A percentile compares a stretch with the other conserved stretches of the same genome.
phyloP scores from a whole-genome alignment of 345 rosid species.

The Luvunga scandens region DNA sequence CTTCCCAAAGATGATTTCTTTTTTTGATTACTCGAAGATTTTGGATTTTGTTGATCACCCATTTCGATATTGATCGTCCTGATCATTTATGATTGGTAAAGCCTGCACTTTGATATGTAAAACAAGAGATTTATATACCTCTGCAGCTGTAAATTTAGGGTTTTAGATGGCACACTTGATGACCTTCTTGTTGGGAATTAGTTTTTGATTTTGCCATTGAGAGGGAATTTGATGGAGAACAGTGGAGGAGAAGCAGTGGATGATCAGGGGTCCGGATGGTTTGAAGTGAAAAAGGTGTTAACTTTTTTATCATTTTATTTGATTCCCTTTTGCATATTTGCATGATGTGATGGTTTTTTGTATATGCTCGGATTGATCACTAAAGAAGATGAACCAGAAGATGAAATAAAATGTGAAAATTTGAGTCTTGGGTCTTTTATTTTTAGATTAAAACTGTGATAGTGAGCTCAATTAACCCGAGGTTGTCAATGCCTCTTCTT shows the following conservation, averaged over 20 bases:
- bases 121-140: neutral
- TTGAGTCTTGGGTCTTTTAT: neutral
- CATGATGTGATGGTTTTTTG: neutral
- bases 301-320: slow-evolving; percentile 1
- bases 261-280: slow-evolving; percentile 74
- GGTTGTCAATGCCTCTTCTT: neutral
- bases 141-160: slow-evolving; percentile 14
- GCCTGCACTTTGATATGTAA: slow-evolving; percentile 16
- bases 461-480: slow-evolving; percentile 4
- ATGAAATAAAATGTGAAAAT: neutral
- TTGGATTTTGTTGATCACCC: slow-evolving; percentile 8
- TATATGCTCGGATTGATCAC: neutral
- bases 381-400: neutral
- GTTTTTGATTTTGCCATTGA: neutral
- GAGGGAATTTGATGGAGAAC: slow-evolving; percentile 41
- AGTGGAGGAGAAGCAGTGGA: slow-evolving; percentile 41
- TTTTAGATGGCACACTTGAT: slow-evolving; percentile 12
- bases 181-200: neutral
- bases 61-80: slow-evolving; percentile 19
- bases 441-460: neutral
- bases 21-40: neutral
- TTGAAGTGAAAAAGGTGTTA: slow-evolving; percentile 63
- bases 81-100: slow-evolving; percentile 19
- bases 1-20: too few species aligned
- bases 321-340: neutral